phyloP scores from a whole-genome alignment of 1,139 yeast genomes.

The Pneumocystis oryctolagi region DNA sequence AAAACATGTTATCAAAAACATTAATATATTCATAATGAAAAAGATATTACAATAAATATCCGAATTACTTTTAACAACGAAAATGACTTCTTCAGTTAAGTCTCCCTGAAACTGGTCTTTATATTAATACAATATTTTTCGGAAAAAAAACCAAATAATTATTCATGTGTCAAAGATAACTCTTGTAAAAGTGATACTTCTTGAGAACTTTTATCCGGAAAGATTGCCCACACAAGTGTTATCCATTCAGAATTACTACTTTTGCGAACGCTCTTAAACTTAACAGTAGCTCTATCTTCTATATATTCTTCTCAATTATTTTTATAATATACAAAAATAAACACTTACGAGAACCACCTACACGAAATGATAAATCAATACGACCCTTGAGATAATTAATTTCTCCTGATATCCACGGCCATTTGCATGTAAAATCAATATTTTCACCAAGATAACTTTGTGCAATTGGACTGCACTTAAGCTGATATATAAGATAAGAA shows the following conservation, averaged over 20 bases:
- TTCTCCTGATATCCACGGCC: constrained; percentile 84
- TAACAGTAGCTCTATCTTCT: not conserved
- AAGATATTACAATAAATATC: too few relatives aligned
- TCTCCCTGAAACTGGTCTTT: not conserved
- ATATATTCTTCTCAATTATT: not conserved
- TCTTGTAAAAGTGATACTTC: not conserved
- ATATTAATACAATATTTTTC: not conserved
- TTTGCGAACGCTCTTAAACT: not conserved
- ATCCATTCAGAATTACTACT: not conserved
- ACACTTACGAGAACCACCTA: constrained; percentile 36
- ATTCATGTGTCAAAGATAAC: not conserved
- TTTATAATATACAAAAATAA: not conserved
- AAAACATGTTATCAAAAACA: too few relatives aligned
- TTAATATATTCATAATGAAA: too few relatives aligned
- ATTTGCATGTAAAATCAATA: constrained; percentile 47
- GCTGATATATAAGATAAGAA: not conserved
- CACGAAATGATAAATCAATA: constrained; percentile 56
- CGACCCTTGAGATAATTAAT: constrained; percentile 70
- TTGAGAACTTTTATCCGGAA: not conserved
- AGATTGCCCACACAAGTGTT: not conserved
- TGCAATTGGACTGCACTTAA: constrained; percentile 26
- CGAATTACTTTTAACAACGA: too few relatives aligned
- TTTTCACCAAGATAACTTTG: constrained; percentile 53
- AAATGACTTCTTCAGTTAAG: too few relatives aligned
- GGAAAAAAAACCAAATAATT: not conserved